A percentile compares a stretch with the other conserved stretches of the same genome.
Evolutionary conservation across 768 basidiomycete genomes (phyloP).

Genomic region (Boletus huronensis): DNA sequence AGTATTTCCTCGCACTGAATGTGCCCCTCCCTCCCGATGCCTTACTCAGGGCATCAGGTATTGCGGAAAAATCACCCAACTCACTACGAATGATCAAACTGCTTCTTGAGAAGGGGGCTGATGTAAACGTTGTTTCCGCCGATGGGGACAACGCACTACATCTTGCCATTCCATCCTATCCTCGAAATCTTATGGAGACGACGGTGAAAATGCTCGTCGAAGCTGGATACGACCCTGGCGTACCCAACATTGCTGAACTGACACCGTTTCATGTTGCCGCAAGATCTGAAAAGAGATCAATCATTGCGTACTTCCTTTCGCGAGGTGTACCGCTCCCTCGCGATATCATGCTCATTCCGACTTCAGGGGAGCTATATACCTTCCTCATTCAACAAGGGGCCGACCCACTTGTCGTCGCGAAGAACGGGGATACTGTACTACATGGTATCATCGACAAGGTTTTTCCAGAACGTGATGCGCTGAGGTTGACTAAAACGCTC

Average conservation of each 20-base stretch:
- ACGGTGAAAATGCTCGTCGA: not conserved
- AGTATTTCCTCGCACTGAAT: not conserved
- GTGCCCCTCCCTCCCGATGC: not conserved
- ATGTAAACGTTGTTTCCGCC: not conserved
- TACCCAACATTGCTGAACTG: not conserved
- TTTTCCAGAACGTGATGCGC: not conserved
- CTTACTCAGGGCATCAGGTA: not conserved
- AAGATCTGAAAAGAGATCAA: not conserved
- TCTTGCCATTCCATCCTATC: not conserved
- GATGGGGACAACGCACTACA: not conserved
- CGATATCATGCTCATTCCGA: not conserved
- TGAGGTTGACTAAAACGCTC: not conserved
- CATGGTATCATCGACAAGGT: not conserved
- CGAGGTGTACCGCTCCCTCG: not conserved
- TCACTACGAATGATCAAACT: not conserved
- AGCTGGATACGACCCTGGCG: not conserved
- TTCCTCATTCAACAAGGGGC: not conserved
- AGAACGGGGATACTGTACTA: not conserved
- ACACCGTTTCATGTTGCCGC: not conserved
- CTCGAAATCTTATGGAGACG: not conserved
- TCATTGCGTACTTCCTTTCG: not conserved
- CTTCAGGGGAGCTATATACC: not conserved
- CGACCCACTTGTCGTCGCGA: not conserved
- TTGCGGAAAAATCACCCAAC: not conserved
- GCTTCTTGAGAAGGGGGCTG: not conserved